phyloP scores from a whole-genome alignment of 768 basidiomycete genomes.

The Mycena haematopus region DNA sequence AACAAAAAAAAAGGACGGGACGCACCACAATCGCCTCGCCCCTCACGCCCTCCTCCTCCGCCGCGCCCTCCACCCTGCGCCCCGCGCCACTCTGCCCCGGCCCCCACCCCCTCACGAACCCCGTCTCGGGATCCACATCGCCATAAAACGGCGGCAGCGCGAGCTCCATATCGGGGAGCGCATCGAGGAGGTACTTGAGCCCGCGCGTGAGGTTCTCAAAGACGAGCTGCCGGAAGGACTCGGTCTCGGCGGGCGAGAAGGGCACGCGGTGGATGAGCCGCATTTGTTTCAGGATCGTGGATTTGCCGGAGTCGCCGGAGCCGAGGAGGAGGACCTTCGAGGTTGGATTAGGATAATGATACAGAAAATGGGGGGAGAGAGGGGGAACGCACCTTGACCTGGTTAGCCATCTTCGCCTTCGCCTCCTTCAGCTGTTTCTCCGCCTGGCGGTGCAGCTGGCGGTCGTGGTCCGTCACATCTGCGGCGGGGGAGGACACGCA shows the following conservation, averaged over 20 bases:
- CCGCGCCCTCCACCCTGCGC: neutral
- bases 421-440: constrained; percentile 85
- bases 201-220: constrained; percentile 93
- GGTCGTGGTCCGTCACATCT: constrained; percentile 75
- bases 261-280: constrained; percentile 89
- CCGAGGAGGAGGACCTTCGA: constrained; percentile 88
- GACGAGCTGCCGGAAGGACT: constrained; percentile 88
- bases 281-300: constrained; percentile 98
- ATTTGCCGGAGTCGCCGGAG: constrained; percentile 94
- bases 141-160: constrained; percentile 67
- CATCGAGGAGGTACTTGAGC: constrained; percentile 80
- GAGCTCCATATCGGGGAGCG: constrained; percentile 90
- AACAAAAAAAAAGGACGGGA: neutral
- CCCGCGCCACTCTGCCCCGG: neutral
- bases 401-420: constrained; percentile 69
- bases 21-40: neutral
- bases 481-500: constrained; percentile 73
- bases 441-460: constrained; percentile 65
- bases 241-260: constrained; percentile 83
- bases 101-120: constrained; percentile 2
- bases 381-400: constrained; percentile 69
- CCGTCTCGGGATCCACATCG: neutral
- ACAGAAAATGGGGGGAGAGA: neutral
- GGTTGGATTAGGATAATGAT: too few relatives aligned
- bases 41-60: neutral